phyloP scores from a whole-genome alignment of 1,284 basidiomycete species.

The Puccinia horiana region DNA sequence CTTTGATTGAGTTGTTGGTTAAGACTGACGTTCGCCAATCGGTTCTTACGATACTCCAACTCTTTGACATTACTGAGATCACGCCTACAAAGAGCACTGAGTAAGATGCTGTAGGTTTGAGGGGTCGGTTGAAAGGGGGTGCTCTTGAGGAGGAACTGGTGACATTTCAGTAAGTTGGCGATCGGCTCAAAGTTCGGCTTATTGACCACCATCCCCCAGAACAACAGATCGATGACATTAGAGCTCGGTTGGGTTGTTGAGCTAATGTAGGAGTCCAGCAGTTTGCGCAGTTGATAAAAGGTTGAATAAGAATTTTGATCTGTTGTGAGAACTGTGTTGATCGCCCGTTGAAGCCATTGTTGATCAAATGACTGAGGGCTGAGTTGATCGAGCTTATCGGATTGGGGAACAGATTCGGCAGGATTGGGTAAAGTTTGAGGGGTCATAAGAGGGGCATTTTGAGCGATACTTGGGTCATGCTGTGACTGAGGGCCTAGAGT shows the following conservation, averaged over 20 bases:
- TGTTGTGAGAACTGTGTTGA: background rate
- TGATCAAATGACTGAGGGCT: conserved; percentile 5
- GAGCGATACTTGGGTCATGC: background rate
- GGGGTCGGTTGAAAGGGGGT: conserved; percentile 30
- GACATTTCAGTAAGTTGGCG: conserved; percentile 21
- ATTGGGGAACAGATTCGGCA: background rate
- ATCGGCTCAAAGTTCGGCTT: conserved; percentile 46
- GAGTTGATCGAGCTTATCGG: background rate
- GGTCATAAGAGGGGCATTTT: background rate
- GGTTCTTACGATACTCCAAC: conserved; percentile 22
- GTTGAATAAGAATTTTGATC: conserved; percentile 38
- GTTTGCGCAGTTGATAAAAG: conserved; percentile 39
- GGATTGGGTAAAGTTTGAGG: background rate
- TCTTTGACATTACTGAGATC: conserved; percentile 34
- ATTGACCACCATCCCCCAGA: conserved; percentile 41
- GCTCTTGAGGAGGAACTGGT: conserved; percentile 34
- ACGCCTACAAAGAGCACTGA: conserved; percentile 42
- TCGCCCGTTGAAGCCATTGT: conserved; percentile 41
- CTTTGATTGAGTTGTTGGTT: conserved; percentile 47
- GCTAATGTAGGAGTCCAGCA: conserved; percentile 40
- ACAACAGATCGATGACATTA: conserved; percentile 37
- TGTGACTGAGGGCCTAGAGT: conserved; percentile 12
- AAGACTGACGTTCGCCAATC: conserved; percentile 23
- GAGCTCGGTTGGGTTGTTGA: conserved; percentile 35
- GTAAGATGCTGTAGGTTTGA: conserved; percentile 45